phyloP scores from a whole-genome alignment of 345 rosid species.

The Orychophragmus violaceus region DNA sequence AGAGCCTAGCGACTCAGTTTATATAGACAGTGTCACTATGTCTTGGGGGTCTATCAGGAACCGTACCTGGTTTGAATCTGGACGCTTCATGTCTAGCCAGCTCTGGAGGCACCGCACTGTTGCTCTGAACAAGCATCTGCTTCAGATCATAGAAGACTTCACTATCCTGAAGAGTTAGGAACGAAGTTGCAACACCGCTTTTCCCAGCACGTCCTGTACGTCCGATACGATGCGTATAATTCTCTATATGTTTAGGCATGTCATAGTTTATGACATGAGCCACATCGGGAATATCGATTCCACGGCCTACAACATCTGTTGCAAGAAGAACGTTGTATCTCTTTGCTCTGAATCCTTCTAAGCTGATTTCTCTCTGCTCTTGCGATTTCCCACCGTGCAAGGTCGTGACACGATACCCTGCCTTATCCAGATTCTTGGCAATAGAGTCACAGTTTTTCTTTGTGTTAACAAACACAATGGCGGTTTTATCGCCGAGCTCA shows the following conservation, averaged over 20 bases:
- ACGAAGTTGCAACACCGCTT: conserved; percentile 89
- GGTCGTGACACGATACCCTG: conserved; percentile 82
- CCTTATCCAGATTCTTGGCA: conserved; percentile 84
- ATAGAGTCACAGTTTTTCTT: conserved; percentile 73
- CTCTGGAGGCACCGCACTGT: conserved; percentile 86
- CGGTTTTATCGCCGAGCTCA: conserved; percentile 79
- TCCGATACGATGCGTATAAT: conserved; percentile 93
- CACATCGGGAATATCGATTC: conserved; percentile 91
- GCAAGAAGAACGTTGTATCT: conserved; percentile 90
- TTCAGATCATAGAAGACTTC: conserved; percentile 94
- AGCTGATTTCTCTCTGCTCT: conserved; percentile 91
- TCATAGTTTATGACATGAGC: conserved; percentile 92
- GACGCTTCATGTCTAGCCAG: conserved; percentile 94
- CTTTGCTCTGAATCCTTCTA: conserved; percentile 85
- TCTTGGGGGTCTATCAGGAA: conserved; percentile 91
- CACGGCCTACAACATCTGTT: conserved; percentile 94
- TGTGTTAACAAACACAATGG: conserved; percentile 88
- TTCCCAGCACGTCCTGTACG: conserved; percentile 98
- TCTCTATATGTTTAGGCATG: conserved; percentile 83
- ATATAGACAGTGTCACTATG: conserved; percentile 81
- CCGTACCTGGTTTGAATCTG: conserved; percentile 83
- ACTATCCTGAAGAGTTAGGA: conserved; percentile 68
- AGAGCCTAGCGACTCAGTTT: conserved; percentile 41
- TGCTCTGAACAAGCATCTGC: conserved; percentile 96
- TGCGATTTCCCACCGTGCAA: conserved; percentile 95